Base-by-base conservation (phyloP, 495 filamentous ascomycete genomes). In the Tuber melanosporum region DNA sequence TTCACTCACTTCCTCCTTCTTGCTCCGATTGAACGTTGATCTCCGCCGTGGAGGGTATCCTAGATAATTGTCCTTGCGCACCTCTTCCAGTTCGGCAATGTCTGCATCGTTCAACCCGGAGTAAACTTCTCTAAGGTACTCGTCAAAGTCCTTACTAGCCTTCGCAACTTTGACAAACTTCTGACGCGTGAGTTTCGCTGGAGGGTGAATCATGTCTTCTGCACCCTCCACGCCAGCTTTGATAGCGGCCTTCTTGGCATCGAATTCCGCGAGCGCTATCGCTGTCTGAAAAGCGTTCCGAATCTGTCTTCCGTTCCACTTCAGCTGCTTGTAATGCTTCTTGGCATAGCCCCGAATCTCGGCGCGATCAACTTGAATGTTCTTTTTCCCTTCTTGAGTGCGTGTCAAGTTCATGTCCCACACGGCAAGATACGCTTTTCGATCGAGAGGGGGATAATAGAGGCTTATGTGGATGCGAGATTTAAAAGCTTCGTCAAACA, bases 381-480 rank as follows among this genome's bases (percentile, higher is more conserved):
- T 73, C 69, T 49, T 62, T 36, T 44, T 75, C 20, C 71, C 41
- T 20, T 75, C 74, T 22, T 76, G 49, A 14, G 73, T 74, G 14
- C 71, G 75, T 26, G 10, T 66, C 12, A 79, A 47, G 49, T 72
- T 52, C 75, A 71, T 73, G 19, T 79, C 49, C 71, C 77, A 79
- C 36, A 79, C 26, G 14, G 42, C 14, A 1, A 44, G 36, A 19
- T 69, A 39, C n/a, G 69, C 77, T 14, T 75, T 45, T 3, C 57
- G 57, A 41, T 80, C 74, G 41, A 88, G 82, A 1, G 77, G 77
- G 9, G 86, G 85, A 77, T 87, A 89, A 76, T 86, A 85, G 10
- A 90, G 83, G 42, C 83, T 85, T 4, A 88, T 80, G 75, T 89
- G 87, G 45, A 87, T 86, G 8, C 87, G 83, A 0, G 86, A 86